Base-by-base conservation (phyloP, 306 rosid species). In the Cicer arietinum region DNA sequence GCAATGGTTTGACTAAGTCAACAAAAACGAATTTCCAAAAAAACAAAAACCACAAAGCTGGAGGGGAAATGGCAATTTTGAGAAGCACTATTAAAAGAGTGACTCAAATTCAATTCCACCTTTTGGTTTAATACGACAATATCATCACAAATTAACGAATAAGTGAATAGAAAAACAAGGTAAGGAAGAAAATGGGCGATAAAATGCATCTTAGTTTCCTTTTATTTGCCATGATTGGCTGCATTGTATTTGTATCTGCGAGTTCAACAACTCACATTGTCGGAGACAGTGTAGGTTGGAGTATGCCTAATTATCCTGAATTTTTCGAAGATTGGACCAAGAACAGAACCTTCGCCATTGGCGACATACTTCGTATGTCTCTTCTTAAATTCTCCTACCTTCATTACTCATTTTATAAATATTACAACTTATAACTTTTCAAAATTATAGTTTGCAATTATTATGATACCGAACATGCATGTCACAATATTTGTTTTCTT, bases 251-350 rank as follows among this genome's bases (percentile, higher is more conserved):
- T 65, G 85, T 42, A 20, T n/a, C 72, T 1, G 86, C 67, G 22
- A 67, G 39, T 60, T 91, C 89, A 11, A 20, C 5, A 35, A 82
- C 69, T 66, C 96, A 93, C 79, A 37, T 81, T 56, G 93, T 93
- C 1, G 98, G 97, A 71, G 97, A 83, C 20, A 6, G n/a, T 6
- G 7, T 18, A 5, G 97, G 98, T 17, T 93, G 97, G 98, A 64
- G 17, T n/a, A 14, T 79, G 11, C 98, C 98, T 6, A 6, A 0
- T 1, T 71, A 78, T 77, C 0, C 3, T 14, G 62, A 69, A 0
- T 89, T 56, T 67, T 93, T 16, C n/a, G 62, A 41, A 0, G 85
- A 88, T 1, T 93, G 97, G 98, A 81, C 86, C 17, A 73, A 40
- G 11, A 87, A 86, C 2, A 81, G 59, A 78, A 85, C 86, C 43